A percentile compares a stretch with the other conserved stretches of the same genome.
These are phyloP conservation scores for Fremontodendron californicum DNA, from an alignment of 345 rosid species.

Conservation along the genomic window DNA sequence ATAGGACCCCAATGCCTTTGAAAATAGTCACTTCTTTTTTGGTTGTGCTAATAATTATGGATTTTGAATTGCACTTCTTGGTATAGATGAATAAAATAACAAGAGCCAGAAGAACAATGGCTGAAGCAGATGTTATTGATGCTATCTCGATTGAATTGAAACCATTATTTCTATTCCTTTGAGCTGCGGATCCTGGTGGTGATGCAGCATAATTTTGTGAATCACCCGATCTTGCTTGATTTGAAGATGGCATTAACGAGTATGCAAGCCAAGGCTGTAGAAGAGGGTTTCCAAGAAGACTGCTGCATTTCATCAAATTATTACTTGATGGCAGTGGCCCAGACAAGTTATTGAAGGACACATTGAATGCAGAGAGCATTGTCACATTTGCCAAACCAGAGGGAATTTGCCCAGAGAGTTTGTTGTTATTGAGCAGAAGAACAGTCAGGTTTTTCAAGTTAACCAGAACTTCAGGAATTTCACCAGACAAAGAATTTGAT, in stretches of 20 bases:
- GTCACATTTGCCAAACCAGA: constrained; percentile 43
- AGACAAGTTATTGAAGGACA: constrained; percentile 60
- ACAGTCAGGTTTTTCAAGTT: constrained; percentile 42
- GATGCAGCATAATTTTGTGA: constrained; percentile 36
- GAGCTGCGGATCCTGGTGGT: constrained; percentile 12
- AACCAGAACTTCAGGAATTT: constrained; percentile 43
- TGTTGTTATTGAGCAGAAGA: constrained; percentile 58
- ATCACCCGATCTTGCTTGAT: constrained; percentile 29
- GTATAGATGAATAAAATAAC: constrained; percentile 46
- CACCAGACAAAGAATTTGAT: constrained; percentile 52
- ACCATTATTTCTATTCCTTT: constrained; percentile 14
- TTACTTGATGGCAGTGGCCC: constrained; percentile 51
- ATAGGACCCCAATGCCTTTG: constrained; percentile 36
- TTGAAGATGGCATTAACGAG: constrained; percentile 40
- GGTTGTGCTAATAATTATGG: constrained; percentile 35
- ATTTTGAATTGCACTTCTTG: constrained; percentile 40
- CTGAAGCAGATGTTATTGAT: constrained; percentile 58
- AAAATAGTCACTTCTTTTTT: constrained; percentile 51
- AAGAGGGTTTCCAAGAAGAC: constrained; percentile 53
- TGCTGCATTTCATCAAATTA: constrained; percentile 40
- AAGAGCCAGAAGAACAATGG: constrained; percentile 50
- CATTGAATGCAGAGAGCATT: constrained; percentile 44
- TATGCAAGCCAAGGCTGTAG: constrained; percentile 40
- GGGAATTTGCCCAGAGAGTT: constrained; percentile 59
- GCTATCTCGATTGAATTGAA: constrained; percentile 60